Evolutionary conservation across 1,284 basidiomycete genomes (phyloP), one percentile per base, ranked within the genome.

Genomic region (Xanthoconium separans): DNA sequence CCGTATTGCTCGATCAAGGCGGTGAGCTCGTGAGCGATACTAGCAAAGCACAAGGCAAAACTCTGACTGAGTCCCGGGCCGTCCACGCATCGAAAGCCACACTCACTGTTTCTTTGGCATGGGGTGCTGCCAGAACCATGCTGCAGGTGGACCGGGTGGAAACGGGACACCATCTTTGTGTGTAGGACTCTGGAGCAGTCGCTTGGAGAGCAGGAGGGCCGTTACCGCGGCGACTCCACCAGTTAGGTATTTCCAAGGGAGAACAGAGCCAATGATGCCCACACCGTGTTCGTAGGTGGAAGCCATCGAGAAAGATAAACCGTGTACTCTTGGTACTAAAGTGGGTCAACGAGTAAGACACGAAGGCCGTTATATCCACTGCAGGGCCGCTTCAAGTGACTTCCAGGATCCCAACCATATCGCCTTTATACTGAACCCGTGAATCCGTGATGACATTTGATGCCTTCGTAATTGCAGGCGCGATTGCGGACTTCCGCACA

Each of bases 1-100:
- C 73, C 73, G 54, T 73, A 72, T 27, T 62, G 36, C 22, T 37
- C 62, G n/a, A 68, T 48, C 61, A 65, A 61, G 29, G 62, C 56
- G 3, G 57, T 47, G 6, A 63, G 30, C 16, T 7, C 27, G 10
- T 22, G 40, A 9, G 40, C 49, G 10, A 60, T 27, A 15, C 57
- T 49, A 8, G 22, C 7, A 15, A 42, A 22, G 10, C 18, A 39
- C 31, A 39, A 39, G n/a, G 18, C 9, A 12, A 20, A 20, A 9
- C 5, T 18, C 15, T 15, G n/a, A 15, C n/a, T 20, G 6, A 55
- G 24, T 50, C 15, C 34, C 15, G 34, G 34, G 34, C 9, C 13
- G 13, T 12, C 4, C 34, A 16, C 15, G 34, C 6, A 6, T 16
- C 7, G 8, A 36, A n/a, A 9, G 16, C 3, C 3, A 30, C 13